These are phyloP conservation scores for Phytophthora melonis DNA, from an alignment of 352 stramenopile species.

Conservation along the genomic window DNA sequence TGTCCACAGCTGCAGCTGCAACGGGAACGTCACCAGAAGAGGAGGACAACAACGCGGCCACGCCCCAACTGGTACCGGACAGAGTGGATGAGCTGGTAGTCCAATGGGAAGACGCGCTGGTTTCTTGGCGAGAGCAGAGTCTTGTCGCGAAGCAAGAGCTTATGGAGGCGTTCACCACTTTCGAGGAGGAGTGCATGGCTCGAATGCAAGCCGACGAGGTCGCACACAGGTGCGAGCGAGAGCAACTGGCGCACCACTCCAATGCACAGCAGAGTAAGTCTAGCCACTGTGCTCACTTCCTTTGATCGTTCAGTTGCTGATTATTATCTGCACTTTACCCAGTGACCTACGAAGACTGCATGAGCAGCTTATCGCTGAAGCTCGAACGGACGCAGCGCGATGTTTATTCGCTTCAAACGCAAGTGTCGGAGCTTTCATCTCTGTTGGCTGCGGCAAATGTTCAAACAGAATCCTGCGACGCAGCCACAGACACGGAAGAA, in stretches of 20 bases:
- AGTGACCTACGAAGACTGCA: slow-evolving; percentile 34
- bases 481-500: slow-evolving; percentile 5
- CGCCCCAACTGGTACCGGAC: slow-evolving; percentile 22
- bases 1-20: slow-evolving; percentile 19
- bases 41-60: slow-evolving; percentile 30
- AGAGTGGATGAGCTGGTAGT: slow-evolving; percentile 31
- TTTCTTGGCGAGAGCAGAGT: slow-evolving; percentile 43
- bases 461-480: not conserved
- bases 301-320: slow-evolving; percentile 2
- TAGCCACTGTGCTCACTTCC: too few species aligned
- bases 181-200: slow-evolving; percentile 44
- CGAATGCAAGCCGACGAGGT: slow-evolving; percentile 31
- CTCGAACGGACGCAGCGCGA: slow-evolving; percentile 5
- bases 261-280: slow-evolving; percentile 34
- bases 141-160: slow-evolving; percentile 28
- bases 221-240: slow-evolving; percentile 24
- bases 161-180: slow-evolving; percentile 24
- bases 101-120: slow-evolving; percentile 46
- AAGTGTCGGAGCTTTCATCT: slow-evolving; percentile 18
- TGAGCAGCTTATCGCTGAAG: slow-evolving; percentile 13
- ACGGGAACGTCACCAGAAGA: slow-evolving; percentile 25
- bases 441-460: slow-evolving; percentile 1
- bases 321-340: not conserved
- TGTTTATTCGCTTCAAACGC: slow-evolving; percentile 15
- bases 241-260: slow-evolving; percentile 20